These are phyloP conservation scores for Camptophora hylomeconis DNA, from an alignment of 2,329 filamentous ascomycete genomes.

Conservation along the genomic window DNA sequence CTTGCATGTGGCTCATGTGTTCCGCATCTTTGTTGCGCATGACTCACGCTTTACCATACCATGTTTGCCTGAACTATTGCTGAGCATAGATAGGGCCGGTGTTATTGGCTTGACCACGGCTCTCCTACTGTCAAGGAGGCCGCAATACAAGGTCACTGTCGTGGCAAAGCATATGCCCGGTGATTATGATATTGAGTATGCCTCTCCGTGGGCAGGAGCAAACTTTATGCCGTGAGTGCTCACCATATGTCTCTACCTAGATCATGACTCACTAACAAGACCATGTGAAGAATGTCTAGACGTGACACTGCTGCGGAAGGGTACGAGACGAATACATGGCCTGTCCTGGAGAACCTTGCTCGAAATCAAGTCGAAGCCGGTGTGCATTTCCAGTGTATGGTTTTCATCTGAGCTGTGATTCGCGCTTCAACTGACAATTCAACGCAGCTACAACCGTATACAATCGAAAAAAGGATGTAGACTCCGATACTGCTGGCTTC, in stretches of 20 bases:
- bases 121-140: slow-evolving; percentile 44
- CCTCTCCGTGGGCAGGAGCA: slow-evolving; percentile 78
- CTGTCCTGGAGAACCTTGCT: slow-evolving; percentile 46
- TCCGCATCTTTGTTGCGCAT: no score
- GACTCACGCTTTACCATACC: no score
- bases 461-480: slow-evolving; percentile 51
- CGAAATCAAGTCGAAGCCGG: slow-evolving; percentile 61
- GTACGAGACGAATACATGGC: slow-evolving; percentile 55
- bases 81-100: slow-evolving; percentile 45
- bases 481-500: slow-evolving; percentile 40
- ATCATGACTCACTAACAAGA: background rate
- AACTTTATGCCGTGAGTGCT: slow-evolving; percentile 57
- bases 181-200: slow-evolving; percentile 83
- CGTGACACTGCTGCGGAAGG: slow-evolving; percentile 15
- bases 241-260: background rate
- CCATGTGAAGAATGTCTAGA: slow-evolving; percentile 8
- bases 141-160: slow-evolving; percentile 50
- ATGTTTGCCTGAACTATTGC: background rate
- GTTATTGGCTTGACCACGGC: slow-evolving; percentile 55
- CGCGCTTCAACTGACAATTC: no score
- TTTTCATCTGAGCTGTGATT: no score
- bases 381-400: slow-evolving; percentile 60
- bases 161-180: slow-evolving; percentile 85
- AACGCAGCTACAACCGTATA: no score
- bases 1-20: no score